phyloP scores from a whole-genome alignment of 2,329 filamentous ascomycete species.

The Chalaropsis ovoidea region DNA sequence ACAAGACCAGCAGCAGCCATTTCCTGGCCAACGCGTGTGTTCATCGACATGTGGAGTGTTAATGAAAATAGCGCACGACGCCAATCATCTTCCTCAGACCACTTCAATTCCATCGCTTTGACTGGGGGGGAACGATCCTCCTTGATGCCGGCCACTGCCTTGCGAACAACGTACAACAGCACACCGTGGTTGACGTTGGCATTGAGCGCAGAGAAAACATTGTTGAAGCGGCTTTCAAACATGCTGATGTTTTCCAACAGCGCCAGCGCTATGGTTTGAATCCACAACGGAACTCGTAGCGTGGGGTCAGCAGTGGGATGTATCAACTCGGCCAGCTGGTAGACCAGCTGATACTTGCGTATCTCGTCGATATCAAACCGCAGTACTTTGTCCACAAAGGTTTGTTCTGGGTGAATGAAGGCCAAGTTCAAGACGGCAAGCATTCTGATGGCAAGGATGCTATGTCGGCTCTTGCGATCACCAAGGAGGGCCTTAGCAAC shows the following conservation, averaged over 20 bases:
- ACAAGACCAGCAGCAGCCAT: slow-evolving; percentile 84
- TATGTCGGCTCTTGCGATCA: slow-evolving; percentile 56
- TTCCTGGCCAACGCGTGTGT: slow-evolving; percentile 47
- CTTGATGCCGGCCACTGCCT: slow-evolving; percentile 74
- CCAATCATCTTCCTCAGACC: slow-evolving; percentile 64
- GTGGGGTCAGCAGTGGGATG: slow-evolving; percentile 67
- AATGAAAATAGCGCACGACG: slow-evolving; percentile 82
- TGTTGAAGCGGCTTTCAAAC: slow-evolving; percentile 63
- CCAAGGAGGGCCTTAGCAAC: slow-evolving; percentile 68
- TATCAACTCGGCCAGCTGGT: slow-evolving; percentile 84
- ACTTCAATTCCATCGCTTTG: slow-evolving; percentile 21
- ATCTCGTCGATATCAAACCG: slow-evolving; percentile 85
- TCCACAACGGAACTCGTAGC: slow-evolving; percentile 56
- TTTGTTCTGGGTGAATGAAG: slow-evolving; percentile 72
- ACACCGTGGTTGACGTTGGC: slow-evolving; percentile 95
- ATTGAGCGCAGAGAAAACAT: slow-evolving; percentile 83
- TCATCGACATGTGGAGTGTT: slow-evolving; percentile 60
- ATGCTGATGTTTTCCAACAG: slow-evolving; percentile 77
- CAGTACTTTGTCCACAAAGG: slow-evolving; percentile 78
- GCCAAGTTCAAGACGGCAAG: slow-evolving; percentile 84
- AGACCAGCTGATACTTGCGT: slow-evolving; percentile 75
- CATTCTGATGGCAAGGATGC: slow-evolving; percentile 69
- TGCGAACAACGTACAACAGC: slow-evolving; percentile 82
- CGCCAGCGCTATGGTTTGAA: slow-evolving; percentile 73
- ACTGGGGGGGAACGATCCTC: slow-evolving; percentile 35